Evolutionary conservation across 202 grass and related monocot species (phyloP), one percentile per base, ranked within the genome.

Genomic region (Hordeum pubiflorum): DNA sequence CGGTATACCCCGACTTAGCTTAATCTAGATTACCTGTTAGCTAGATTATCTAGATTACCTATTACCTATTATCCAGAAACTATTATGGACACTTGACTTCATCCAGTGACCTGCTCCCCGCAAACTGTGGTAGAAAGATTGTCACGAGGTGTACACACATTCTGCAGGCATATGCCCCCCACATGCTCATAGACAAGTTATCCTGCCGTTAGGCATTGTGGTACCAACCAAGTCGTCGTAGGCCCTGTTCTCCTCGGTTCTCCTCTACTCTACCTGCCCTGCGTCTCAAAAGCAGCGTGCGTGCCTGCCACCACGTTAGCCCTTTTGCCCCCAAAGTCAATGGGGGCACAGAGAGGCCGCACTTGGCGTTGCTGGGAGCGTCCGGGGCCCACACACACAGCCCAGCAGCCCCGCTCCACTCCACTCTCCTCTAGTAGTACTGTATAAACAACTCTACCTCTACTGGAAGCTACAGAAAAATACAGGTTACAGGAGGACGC

Each of bases 241-340:
- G 22, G 44, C 54, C 31, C 5, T 21, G 39, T 31, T 14, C 22
- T 43, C 41, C 12, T 59, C n/a, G n/a, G n/a, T n/a, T n/a, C n/a
- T n/a, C n/a, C n/a, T n/a, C 20, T 39, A 39, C 38, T 59, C 20
- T 50, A 39, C 39, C 37, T 26, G 31, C 63, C 10, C 68, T 63
- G 7, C 33, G 67, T 86, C 67, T 83, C 59, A 89, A 89, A 89
- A 86, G 83, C 10, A 79, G 81, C 0, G 81, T 65, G 60, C 60
- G 86, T 68, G 60, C 60, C 12, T 68, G 60, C 60, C 12, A 54
- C 72, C 75, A 81, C 24, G 14, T 18, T 61, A 63, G 34, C 31
- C 27, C 58, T 79, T 89, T 78, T 21, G 60, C 9, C 4, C 37
- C 8, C 74, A 79, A 89, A 89, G 83, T 89, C 83, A 86, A 74